These are phyloP conservation scores for Phytophthora crassamura DNA, from an alignment of 352 stramenopile genomes.

Conservation along the genomic window DNA sequence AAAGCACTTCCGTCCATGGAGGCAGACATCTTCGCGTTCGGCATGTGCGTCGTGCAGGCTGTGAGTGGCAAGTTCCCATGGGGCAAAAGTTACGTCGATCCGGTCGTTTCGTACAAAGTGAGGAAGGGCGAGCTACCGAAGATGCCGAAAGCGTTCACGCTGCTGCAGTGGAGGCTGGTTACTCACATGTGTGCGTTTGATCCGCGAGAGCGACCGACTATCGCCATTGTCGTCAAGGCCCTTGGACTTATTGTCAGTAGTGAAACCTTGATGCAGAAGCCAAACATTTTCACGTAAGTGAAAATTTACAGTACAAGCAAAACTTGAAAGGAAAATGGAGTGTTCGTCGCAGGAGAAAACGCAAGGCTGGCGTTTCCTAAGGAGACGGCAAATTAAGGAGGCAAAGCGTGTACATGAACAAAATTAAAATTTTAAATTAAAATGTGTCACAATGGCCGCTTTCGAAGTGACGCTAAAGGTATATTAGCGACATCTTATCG, in stretches of 20 bases:
- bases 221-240: slow-evolving; percentile 9
- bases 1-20: slow-evolving; percentile 4
- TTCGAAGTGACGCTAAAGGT: too few relatives aligned
- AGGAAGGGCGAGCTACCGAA: slow-evolving; percentile 2
- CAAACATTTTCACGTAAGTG: too few relatives aligned
- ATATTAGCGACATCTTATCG: too few relatives aligned
- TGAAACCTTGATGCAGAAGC: background rate
- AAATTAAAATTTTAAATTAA: too few relatives aligned
- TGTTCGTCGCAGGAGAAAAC: too few relatives aligned
- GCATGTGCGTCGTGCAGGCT: slow-evolving; percentile 34
- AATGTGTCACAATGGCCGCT: too few relatives aligned
- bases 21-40: slow-evolving; percentile 32
- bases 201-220: background rate
- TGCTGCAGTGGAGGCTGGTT: slow-evolving; percentile 27
- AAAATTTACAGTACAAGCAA: too few relatives aligned
- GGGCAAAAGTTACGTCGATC: slow-evolving; percentile 9
- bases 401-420: too few relatives aligned
- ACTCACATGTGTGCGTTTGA: slow-evolving; percentile 26
- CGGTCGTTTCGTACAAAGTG: slow-evolving; percentile 9
- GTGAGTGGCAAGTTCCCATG: slow-evolving; percentile 22
- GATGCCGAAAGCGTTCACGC: slow-evolving; percentile 20
- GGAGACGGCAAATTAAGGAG: too few relatives aligned
- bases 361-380: too few relatives aligned
- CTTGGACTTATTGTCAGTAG: slow-evolving; percentile 19
- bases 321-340: too few relatives aligned